Conservation (phyloP, 2,329 filamentous ascomycete species). For the Aspergillus bombycis region DNA sequence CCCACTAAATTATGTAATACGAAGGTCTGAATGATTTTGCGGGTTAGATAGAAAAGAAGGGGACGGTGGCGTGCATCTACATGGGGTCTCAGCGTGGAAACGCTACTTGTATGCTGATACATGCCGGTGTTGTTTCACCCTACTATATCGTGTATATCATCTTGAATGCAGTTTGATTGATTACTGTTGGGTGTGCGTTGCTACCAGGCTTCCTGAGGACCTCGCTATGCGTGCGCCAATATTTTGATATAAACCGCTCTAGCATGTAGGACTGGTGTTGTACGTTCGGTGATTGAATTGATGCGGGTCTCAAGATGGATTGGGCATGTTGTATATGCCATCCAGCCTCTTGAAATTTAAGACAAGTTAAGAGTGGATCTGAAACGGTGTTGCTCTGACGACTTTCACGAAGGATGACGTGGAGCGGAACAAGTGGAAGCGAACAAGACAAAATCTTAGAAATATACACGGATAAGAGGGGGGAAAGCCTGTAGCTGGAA, state of each 20-base stretch:
- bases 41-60: conserved; percentile 40
- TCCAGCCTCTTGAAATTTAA: not conserved
- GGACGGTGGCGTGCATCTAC: conserved; percentile 33
- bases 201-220: not conserved
- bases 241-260: not conserved
- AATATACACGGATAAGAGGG: not conserved
- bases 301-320: not conserved
- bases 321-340: not conserved
- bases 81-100: conserved; percentile 32
- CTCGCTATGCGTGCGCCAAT: not conserved
- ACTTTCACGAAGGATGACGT: conserved; percentile 5
- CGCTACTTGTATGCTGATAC: conserved; percentile 42
- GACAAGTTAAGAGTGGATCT: not conserved
- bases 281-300: not conserved
- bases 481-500: too few species aligned
- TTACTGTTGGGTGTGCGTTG: conserved; percentile 6
- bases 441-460: not conserved
- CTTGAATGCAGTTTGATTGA: conserved; percentile 39
- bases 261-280: not conserved
- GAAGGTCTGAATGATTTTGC: conserved; percentile 28
- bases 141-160: conserved; percentile 49
- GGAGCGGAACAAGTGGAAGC: not conserved
- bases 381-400: not conserved
- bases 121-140: conserved; percentile 39
- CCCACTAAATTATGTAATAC: conserved; percentile 41